Base-by-base conservation (phyloP, 352 stramenopile genomes). In the Globisporangium echinulatum region DNA sequence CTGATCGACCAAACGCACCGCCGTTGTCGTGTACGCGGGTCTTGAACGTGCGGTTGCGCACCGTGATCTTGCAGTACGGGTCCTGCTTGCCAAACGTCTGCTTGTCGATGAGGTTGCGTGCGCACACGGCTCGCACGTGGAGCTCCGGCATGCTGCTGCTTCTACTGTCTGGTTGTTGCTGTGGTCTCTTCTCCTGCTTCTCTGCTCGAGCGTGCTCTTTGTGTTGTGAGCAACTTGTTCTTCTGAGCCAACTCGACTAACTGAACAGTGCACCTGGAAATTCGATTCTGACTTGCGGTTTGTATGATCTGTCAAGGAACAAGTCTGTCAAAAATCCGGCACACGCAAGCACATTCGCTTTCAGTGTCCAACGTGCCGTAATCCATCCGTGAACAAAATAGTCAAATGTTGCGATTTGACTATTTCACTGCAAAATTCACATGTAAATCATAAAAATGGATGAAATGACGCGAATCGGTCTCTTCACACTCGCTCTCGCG, bases 1-100 rank as follows among this genome's bases (percentile, higher is more conserved):
- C 25, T 33, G 25, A 33, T 33, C 25, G 25, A 33, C 25, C 6
- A 40, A 48, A 72, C 78, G 54, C 43, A 90, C 84, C 69, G 61
- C 84, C 84, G 69, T 94, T 94, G 73, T 94, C 79, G 66, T 94
- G 82, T 42, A 91, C 82, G 61, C 78, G 77, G 46, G 84, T 94
- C 69, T 77, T 86, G 68, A 85, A 82, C 36, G 63, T 87, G 61
- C 78, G 77, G 59, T 70, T 63, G 47, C 85, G 71, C 19, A 94
- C 63, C 7, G 66, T 66, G 50, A 94, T 64, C 56, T 88, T 90
- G 63, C 84, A 94, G 70, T 77, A 94, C 13, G 82, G 84, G 57
- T 94, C 84, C 57, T 94, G 84, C 56, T 87, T 89, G 60, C 84
- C 84, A 56, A 94, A 92, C 3, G 79, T 91, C 68, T 94, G 85